Conservation (phyloP, 768 basidiomycete genomes). For the Panellus pusillus region DNA sequence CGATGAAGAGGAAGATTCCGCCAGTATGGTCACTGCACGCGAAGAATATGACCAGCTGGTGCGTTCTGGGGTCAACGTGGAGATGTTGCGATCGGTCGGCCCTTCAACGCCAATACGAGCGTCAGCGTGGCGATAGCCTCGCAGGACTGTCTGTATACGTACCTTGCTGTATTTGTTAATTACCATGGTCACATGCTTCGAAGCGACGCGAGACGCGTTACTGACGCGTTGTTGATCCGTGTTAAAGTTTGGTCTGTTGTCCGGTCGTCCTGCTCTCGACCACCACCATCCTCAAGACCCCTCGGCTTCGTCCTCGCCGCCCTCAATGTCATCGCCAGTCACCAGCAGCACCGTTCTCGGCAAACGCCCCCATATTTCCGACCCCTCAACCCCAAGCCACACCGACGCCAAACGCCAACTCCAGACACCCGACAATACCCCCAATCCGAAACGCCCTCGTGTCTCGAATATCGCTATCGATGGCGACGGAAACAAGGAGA, state of each 20-base stretch:
- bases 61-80: constrained; percentile 13
- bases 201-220: constrained; percentile 11
- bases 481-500: constrained; percentile 73
- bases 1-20: background rate
- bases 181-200: constrained; percentile 1
- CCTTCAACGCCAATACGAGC: constrained; percentile 18
- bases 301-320: constrained; percentile 1
- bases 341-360: constrained; percentile 32
- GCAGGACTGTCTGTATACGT: too few species aligned
- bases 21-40: background rate
- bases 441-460: constrained; percentile 64
- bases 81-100: constrained; percentile 17
- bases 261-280: constrained; percentile 12
- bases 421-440: constrained; percentile 62
- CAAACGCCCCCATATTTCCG: constrained; percentile 31
- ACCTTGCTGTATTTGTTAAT: constrained; percentile 2
- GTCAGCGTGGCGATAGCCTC: background rate
- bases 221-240: background rate
- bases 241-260: constrained; percentile 7
- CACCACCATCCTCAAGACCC: constrained; percentile 10
- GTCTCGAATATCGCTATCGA: constrained; percentile 45
- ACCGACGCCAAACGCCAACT: constrained; percentile 40
- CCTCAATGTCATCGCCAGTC: constrained; percentile 24
- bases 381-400: constrained; percentile 25
- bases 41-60: constrained; percentile 17